Evolutionary conservation across 1,284 basidiomycete genomes (phyloP), one percentile per base, ranked within the genome.

Genomic region (Sporisorium sorghi): DNA sequence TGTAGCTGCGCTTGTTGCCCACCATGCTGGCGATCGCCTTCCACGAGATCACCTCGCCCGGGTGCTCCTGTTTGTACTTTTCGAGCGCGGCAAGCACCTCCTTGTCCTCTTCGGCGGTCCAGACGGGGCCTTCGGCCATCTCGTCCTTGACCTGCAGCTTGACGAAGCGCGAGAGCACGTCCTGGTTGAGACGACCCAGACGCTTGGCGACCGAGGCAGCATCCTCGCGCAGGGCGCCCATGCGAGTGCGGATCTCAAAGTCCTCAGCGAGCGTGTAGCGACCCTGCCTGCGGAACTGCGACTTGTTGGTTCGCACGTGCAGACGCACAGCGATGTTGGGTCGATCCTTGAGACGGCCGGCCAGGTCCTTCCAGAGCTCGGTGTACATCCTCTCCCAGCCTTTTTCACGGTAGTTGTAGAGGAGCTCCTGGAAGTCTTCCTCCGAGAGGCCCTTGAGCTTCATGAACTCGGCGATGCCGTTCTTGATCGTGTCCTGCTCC

Each of bases 1-100:
- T 73, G 71, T 68, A 73, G 58, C 65, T 68, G 30, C 73, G 73
- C 64, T 71, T 60, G 68, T 66, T 70, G 60, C 68, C 68, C 58
- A 71, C 50, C 60, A 63, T 58, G 39, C 58, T 57, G 42, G 73
- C 73, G 48, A 75, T 68, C 24, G 52, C 67, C 57, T 64, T 75
- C 73, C 73, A 75, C 28, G 63, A 64, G 32, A 75, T 67, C 42
- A 63, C 44, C 60, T 71, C 68, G 33, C 68, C 56, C 24, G 73
- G 73, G 28, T 69, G 63, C 57, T 71, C 60, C 51, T 61, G 53
- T 40, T 76, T 73, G 56, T 63, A 60, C 66, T 67, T 33, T 21
- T 75, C 68, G 28, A 75, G 55, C 15, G 68, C 67, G 17, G 47
- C 73, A 32, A 71, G 54, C 28, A 73, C 71, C 14, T 65, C 71